Evolutionary conservation across 1,284 basidiomycete genomes (phyloP).

Genomic region (Rhodotorula sp.): DNA sequence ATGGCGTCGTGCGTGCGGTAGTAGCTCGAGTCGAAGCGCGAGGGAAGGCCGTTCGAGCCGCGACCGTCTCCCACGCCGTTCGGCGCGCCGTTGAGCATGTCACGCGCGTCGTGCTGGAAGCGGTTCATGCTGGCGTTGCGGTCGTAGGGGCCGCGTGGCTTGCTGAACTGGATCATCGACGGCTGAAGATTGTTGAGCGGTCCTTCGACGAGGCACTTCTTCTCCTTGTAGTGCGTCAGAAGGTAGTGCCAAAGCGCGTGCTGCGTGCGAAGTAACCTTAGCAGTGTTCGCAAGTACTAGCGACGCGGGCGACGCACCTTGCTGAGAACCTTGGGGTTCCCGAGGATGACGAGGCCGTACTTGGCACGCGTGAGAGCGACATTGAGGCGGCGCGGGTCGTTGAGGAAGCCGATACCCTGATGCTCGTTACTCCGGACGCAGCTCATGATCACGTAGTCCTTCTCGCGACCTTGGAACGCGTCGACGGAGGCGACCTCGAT

Average conservation of each 20-base stretch:
- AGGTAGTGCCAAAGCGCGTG: constrained; percentile 98
- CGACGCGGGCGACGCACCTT: constrained; percentile 64
- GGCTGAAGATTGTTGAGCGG: constrained; percentile 93
- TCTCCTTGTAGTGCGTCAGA: constrained; percentile 98
- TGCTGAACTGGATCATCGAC: constrained; percentile 98
- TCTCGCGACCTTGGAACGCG: constrained; percentile 98
- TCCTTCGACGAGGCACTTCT: constrained; percentile 89
- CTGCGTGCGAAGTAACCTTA: constrained; percentile 53
- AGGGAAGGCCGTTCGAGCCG: constrained; percentile 63
- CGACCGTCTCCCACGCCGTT: constrained; percentile 1
- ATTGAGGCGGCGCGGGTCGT: constrained; percentile 93
- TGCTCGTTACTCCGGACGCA: constrained; percentile 99
- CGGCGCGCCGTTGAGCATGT: constrained; percentile 21
- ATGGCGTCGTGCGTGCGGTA: constrained; percentile 93
- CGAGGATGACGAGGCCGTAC: constrained; percentile 95
- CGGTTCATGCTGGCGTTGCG: constrained; percentile 36
- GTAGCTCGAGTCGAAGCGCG: constrained; percentile 89
- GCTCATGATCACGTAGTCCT: constrained; percentile 98
- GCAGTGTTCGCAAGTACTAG: not conserved
- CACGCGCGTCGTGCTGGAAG: constrained; percentile 44
- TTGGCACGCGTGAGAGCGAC: constrained; percentile 97
- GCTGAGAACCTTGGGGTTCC: constrained; percentile 97
- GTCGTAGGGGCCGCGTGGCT: constrained; percentile 70
- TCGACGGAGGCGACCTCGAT: constrained; percentile 99
- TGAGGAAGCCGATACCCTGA: constrained; percentile 98